Evolutionary conservation across 2,329 filamentous ascomycete species (phyloP).

Genomic region (Pseudogymnoascus sp.): DNA sequence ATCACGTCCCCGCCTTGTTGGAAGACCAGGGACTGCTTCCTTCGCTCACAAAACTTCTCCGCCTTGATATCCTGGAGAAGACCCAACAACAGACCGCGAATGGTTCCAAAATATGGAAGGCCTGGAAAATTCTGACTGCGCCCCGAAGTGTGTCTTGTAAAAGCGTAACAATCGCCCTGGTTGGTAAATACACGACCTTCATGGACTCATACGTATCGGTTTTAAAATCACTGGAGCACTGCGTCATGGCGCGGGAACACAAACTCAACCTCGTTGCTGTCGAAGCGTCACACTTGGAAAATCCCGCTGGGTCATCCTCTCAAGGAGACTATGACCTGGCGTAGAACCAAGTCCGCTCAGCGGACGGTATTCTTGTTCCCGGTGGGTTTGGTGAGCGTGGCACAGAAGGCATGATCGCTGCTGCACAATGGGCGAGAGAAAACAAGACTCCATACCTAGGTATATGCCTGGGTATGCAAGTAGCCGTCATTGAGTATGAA

Average conservation of each 20-base stretch:
- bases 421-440: conserved; percentile 77
- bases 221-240: conserved; percentile 81
- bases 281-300: conserved; percentile 77
- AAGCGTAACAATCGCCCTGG: conserved; percentile 70
- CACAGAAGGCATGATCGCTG: conserved; percentile 82
- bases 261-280: conserved; percentile 79
- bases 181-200: conserved; percentile 83
- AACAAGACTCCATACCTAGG: conserved; percentile 77
- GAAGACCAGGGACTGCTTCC: conserved; percentile 68
- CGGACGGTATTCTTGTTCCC: conserved; percentile 50
- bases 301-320: conserved; percentile 47
- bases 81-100: conserved; percentile 47
- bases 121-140: conserved; percentile 67
- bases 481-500: conserved; percentile 84
- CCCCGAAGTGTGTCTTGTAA: conserved; percentile 59
- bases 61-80: conserved; percentile 50
- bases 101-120: conserved; percentile 63
- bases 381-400: conserved; percentile 65
- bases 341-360: conserved; percentile 70
- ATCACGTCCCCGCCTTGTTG: conserved; percentile 87
- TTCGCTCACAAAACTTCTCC: conserved; percentile 56
- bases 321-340: conserved; percentile 75
- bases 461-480: conserved; percentile 86
- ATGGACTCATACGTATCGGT: conserved; percentile 82
- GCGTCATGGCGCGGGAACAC: conserved; percentile 73